Evolutionary conservation across 2,329 filamentous ascomycete genomes (phyloP).

Genomic region (Lachnellula cervina): DNA sequence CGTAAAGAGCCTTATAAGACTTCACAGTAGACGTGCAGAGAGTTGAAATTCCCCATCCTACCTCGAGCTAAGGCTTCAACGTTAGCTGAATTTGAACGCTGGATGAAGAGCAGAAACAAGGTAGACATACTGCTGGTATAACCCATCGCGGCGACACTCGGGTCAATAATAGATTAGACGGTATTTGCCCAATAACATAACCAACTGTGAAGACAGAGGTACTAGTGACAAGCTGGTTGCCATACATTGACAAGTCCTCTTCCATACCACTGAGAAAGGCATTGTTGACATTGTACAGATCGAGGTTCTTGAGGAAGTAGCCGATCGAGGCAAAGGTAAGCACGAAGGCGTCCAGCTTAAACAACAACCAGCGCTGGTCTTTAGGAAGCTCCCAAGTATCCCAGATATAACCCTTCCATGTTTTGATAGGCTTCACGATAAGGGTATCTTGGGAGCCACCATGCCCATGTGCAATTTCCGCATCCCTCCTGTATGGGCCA

Average conservation of each 20-base stretch:
- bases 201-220: slow-evolving; percentile 48
- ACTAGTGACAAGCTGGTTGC: slow-evolving; percentile 47
- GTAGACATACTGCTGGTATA: slow-evolving; percentile 19
- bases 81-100: neutral
- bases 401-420: slow-evolving; percentile 38
- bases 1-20: slow-evolving; percentile 32
- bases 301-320: slow-evolving; percentile 41
- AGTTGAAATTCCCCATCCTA: slow-evolving; percentile 21
- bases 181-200: slow-evolving; percentile 47
- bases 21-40: slow-evolving; percentile 27
- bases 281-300: slow-evolving; percentile 30
- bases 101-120: neutral
- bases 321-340: slow-evolving; percentile 29
- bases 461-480: slow-evolving; percentile 5
- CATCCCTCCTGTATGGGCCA: slow-evolving; percentile 3
- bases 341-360: slow-evolving; percentile 34
- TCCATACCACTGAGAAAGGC: slow-evolving; percentile 38
- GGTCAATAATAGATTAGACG: slow-evolving; percentile 47
- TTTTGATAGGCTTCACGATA: slow-evolving; percentile 20
- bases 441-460: slow-evolving; percentile 11
- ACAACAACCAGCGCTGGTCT: slow-evolving; percentile 32
- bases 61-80: slow-evolving; percentile 21
- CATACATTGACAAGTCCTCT: slow-evolving; percentile 44
- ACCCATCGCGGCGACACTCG: slow-evolving; percentile 35
- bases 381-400: slow-evolving; percentile 32